Evolutionary conservation across 2,329 filamentous ascomycete genomes (phyloP).

Genomic region (Fusarium sp.): DNA sequence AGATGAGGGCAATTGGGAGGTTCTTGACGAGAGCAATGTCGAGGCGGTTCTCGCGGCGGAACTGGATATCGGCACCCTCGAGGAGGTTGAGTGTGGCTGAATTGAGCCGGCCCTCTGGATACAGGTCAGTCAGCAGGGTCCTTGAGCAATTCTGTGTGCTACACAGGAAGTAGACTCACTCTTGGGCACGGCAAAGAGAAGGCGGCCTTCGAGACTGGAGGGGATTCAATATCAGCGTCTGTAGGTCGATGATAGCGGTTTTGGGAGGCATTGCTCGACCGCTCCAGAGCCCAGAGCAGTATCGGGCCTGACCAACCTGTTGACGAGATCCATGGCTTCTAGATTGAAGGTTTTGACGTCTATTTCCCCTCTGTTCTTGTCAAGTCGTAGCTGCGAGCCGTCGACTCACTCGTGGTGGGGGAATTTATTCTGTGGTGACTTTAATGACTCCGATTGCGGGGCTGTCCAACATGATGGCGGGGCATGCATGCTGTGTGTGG

Average conservation of each 20-base stretch:
- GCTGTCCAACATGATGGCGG: constrained; percentile 42
- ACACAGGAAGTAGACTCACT: constrained; percentile 70
- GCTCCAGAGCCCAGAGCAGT: not conserved
- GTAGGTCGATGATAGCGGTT: constrained; percentile 9
- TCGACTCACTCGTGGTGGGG: constrained; percentile 28
- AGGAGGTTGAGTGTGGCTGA: constrained; percentile 90
- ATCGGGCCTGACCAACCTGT: constrained; percentile 58
- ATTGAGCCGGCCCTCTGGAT: constrained; percentile 89
- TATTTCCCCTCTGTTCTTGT: constrained; percentile 15
- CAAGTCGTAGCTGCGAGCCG: constrained; percentile 2
- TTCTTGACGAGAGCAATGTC: constrained; percentile 99
- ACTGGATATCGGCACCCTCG: constrained; percentile 94
- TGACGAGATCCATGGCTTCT: constrained; percentile 64
- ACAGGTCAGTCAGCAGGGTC: constrained; percentile 26
- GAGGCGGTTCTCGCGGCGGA: constrained; percentile 92
- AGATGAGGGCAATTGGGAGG: constrained; percentile 92
- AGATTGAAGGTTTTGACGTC: constrained; percentile 7
- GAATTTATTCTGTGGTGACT: constrained; percentile 43
- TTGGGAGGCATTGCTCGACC: not conserved
- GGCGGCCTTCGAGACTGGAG: constrained; percentile 85
- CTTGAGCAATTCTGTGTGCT: constrained; percentile 9
- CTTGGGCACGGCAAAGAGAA: constrained; percentile 98
- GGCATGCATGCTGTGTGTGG: constrained; percentile 31
- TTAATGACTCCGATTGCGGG: constrained; percentile 45
- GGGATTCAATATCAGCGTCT: constrained; percentile 31